These are phyloP conservation scores for Hypoxylon crocopeplum DNA, from an alignment of 495 filamentous ascomycete species.

Conservation along the genomic window DNA sequence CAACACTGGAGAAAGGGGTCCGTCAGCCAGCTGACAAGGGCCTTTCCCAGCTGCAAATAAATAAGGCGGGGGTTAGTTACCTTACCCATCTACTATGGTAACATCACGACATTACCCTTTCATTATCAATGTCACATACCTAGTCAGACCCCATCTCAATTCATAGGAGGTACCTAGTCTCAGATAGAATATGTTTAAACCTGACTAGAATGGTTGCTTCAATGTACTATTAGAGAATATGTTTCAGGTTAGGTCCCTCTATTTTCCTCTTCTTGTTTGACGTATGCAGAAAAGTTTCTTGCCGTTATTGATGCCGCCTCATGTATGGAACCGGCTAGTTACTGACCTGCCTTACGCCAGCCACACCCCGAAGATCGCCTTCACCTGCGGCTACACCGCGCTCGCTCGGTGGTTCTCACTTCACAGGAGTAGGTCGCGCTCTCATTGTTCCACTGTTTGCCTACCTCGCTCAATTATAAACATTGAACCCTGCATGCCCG, in stretches of 20 bases:
- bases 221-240: constrained; percentile 8
- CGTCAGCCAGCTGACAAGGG: constrained; percentile 2
- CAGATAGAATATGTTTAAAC: neutral
- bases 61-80: neutral
- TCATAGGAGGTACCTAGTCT: neutral
- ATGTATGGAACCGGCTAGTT: neutral
- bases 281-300: neutral
- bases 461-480: neutral
- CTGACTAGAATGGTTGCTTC: neutral
- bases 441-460: constrained; percentile 1
- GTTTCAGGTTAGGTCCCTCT: constrained; percentile 32
- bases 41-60: constrained; percentile 5
- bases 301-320: neutral
- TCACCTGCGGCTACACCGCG: constrained; percentile 79
- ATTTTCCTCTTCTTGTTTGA: neutral
- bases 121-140: neutral
- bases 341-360: constrained; percentile 34
- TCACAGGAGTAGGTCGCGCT: constrained; percentile 66
- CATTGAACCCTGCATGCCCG: neutral
- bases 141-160: neutral
- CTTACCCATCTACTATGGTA: neutral
- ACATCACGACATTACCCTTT: neutral
- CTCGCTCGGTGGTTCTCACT: constrained; percentile 82
- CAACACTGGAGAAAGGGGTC: no score
- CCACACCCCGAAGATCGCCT: constrained; percentile 61